phyloP scores from a whole-genome alignment of 2,329 filamentous ascomycete genomes.

The Fusarium pseudonygamai region DNA sequence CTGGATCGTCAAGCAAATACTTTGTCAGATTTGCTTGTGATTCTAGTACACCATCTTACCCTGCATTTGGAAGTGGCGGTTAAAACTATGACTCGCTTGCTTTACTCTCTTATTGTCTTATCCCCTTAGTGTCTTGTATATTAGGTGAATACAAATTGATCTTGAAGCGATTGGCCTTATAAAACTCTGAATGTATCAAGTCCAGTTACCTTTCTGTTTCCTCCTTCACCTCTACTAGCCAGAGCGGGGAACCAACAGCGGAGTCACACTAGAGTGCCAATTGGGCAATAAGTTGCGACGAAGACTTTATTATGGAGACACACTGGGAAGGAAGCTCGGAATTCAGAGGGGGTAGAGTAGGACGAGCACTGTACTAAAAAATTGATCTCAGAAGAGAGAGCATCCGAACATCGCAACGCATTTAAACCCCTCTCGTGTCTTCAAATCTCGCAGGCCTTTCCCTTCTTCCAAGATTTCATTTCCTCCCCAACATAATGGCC shows the following conservation, averaged over 20 bases:
- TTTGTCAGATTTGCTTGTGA: slow-evolving; percentile 3
- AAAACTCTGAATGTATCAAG: background rate
- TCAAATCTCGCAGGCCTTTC: rapidly evolving
- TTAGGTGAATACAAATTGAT: too few relatives aligned
- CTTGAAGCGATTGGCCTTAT: background rate
- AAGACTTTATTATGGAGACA: background rate
- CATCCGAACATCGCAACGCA: background rate
- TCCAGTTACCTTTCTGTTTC: too few relatives aligned
- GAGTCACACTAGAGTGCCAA: background rate
- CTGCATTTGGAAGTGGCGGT: background rate
- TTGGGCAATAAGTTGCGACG: rapidly evolving
- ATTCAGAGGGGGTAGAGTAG: background rate
- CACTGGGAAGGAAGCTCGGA: slow-evolving; percentile 2
- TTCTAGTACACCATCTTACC: background rate
- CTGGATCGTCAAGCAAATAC: background rate
- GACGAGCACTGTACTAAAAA: background rate
- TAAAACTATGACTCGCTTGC: background rate
- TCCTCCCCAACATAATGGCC: too few relatives aligned
- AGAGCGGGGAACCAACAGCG: background rate
- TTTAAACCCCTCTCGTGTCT: background rate
- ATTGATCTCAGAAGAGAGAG: background rate
- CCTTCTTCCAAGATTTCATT: rapidly evolving
- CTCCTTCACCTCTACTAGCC: too few relatives aligned
- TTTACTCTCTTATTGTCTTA: background rate
- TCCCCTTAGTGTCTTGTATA: too few relatives aligned